phyloP scores from a whole-genome alignment of 2,329 filamentous ascomycete genomes.

The Metarhizium robertsii region DNA sequence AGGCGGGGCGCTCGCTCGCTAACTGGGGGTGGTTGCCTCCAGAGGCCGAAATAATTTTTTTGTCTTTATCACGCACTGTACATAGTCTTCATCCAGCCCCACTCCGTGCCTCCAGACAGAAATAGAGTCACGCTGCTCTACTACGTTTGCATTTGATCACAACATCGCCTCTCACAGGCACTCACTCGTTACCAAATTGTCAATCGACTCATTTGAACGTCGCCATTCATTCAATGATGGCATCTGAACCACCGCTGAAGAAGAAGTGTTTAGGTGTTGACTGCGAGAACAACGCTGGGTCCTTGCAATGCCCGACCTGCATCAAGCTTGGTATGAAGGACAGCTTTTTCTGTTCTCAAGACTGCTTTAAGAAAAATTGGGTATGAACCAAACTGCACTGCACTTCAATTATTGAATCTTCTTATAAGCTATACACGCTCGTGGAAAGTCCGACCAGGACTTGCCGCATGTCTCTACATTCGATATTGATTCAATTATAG shows the following conservation, averaged over 20 bases:
- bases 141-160: neutral
- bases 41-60: too few relatives aligned
- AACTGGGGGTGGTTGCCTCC: too few relatives aligned
- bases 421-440: neutral
- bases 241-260: conserved; percentile 42
- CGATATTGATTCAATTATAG: conserved; percentile 34
- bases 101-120: neutral
- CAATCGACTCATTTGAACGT: neutral
- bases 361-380: conserved; percentile 99
- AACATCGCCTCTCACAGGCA: neutral
- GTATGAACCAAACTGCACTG: conserved; percentile 40
- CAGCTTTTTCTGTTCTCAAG: conserved; percentile 95
- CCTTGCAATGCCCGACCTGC: conserved; percentile 89
- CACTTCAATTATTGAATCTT: neutral
- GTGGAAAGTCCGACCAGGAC: neutral
- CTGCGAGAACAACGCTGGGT: conserved; percentile 77
- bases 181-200: neutral
- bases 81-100: neutral
- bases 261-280: conserved; percentile 72
- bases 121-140: neutral
- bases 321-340: conserved; percentile 79
- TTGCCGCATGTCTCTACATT: neutral
- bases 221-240: conserved; percentile 20
- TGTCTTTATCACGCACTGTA: too few relatives aligned
- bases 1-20: too few relatives aligned